Conservation (phyloP, 1,284 basidiomycete species). For the Ceratobasidium sp. region DNA sequence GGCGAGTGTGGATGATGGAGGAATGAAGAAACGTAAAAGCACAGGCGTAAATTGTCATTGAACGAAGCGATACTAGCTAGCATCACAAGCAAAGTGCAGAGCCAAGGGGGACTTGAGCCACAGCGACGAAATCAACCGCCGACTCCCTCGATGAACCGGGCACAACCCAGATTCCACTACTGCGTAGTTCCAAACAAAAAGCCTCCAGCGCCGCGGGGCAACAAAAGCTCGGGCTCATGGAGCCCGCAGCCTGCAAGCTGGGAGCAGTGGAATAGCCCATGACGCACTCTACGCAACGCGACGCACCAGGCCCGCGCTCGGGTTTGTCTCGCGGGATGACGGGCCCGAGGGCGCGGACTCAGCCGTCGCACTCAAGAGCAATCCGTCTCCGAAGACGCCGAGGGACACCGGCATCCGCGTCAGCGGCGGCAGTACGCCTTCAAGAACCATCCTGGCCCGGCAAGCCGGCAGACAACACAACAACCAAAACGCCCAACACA, state of each 20-base stretch:
- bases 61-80: conserved; percentile 15
- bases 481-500: conserved; percentile 20
- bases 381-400: not conserved
- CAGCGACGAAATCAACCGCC: conserved; percentile 34
- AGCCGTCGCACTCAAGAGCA: conserved; percentile 24
- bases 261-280: conserved; percentile 21
- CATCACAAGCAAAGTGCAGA: conserved; percentile 5
- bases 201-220: conserved; percentile 20
- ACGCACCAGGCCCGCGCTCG: conserved; percentile 29
- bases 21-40: conserved; percentile 11
- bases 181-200: conserved; percentile 3
- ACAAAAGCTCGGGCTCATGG: conserved; percentile 29
- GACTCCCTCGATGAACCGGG: conserved; percentile 29
- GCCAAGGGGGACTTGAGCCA: conserved; percentile 38
- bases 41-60: conserved; percentile 9
- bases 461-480: conserved; percentile 26
- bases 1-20: conserved; percentile 20
- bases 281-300: conserved; percentile 5
- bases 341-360: conserved; percentile 18
- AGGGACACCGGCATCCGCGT: conserved; percentile 16
- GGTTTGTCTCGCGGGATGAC: not conserved
- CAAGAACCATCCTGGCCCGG: conserved; percentile 5
- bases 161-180: conserved; percentile 17
- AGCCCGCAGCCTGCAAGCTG: conserved; percentile 16
- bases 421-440: not conserved